phyloP scores from a whole-genome alignment of 2,329 filamentous ascomycete genomes.

The Trichophyton schoenleinii region DNA sequence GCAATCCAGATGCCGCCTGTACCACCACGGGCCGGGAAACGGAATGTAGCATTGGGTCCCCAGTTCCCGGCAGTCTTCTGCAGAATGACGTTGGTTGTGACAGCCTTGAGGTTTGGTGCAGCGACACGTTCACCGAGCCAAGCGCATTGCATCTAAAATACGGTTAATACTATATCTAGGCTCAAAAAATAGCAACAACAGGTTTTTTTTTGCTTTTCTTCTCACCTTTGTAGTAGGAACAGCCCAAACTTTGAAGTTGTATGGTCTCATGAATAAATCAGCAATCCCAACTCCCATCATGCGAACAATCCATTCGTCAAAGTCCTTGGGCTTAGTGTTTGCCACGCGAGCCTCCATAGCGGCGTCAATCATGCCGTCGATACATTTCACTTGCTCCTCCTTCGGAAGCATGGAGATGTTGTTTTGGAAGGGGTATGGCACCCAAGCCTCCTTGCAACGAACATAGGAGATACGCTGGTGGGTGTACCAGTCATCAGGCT shows the following conservation, averaged over 20 bases:
- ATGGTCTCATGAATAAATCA: conserved; percentile 95
- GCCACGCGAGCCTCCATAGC: conserved; percentile 57
- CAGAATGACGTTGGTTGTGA: conserved; percentile 87
- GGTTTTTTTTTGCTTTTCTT: not conserved
- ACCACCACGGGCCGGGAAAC: conserved; percentile 88
- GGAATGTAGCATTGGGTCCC: conserved; percentile 97
- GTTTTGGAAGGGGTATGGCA: conserved; percentile 99
- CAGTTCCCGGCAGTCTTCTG: conserved; percentile 94
- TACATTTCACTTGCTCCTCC: conserved; percentile 87
- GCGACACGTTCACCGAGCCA: conserved; percentile 99
- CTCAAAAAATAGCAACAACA: not conserved
- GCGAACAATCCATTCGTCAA: conserved; percentile 95
- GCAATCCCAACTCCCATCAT: conserved; percentile 83
- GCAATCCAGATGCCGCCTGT: conserved; percentile 99
- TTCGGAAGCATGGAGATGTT: conserved; percentile 98
- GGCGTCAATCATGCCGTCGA: conserved; percentile 93
- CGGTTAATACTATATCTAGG: not conserved
- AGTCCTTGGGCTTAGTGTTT: conserved; percentile 90
- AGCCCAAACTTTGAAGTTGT: conserved; percentile 99
- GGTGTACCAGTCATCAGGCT: conserved; percentile 88
- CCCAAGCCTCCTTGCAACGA: conserved; percentile 91
- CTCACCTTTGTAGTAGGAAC: conserved; percentile 90
- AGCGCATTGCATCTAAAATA: conserved; percentile 80
- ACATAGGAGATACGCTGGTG: conserved; percentile 99
- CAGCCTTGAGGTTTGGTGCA: conserved; percentile 85